These are phyloP conservation scores for Teratosphaeria gauchensis DNA, from an alignment of 2,329 filamentous ascomycete genomes.

Conservation along the genomic window DNA sequence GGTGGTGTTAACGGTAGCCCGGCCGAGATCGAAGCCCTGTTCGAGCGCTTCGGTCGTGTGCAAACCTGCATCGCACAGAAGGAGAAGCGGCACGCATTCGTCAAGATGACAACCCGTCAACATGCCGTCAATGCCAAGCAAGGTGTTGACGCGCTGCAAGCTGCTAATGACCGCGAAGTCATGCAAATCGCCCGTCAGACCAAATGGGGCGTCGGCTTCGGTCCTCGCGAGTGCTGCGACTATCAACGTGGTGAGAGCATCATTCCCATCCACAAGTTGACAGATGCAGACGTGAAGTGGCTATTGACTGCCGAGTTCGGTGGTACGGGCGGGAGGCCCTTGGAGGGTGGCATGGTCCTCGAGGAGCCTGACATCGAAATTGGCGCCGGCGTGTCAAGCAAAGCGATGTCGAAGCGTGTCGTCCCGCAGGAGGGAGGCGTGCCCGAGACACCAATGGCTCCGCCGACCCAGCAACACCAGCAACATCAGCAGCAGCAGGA, in stretches of 20 bases:
- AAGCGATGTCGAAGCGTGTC: conserved; percentile 41
- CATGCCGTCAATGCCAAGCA: conserved; percentile 78
- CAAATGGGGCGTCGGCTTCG: conserved; percentile 95
- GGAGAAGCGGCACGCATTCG: conserved; percentile 96
- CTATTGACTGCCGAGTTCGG: conserved; percentile 89
- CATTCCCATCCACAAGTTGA: conserved; percentile 85
- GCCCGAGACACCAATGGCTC: conserved; percentile 3
- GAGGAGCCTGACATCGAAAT: conserved; percentile 99
- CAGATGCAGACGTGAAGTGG: conserved; percentile 96
- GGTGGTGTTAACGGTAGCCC: conserved; percentile 79
- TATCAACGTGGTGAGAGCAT: conserved; percentile 86
- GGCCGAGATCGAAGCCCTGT: conserved; percentile 69
- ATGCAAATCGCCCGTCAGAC: conserved; percentile 62
- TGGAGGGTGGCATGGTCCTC: conserved; percentile 76
- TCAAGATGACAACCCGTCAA: conserved; percentile 89
- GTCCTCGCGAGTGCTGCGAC: conserved; percentile 92
- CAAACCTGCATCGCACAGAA: conserved; percentile 98
- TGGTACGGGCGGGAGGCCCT: conserved; percentile 73
- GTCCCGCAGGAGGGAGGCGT: conserved; percentile 21
- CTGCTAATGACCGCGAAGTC: conserved; percentile 59
- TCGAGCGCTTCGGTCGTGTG: conserved; percentile 72
- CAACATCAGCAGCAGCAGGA: background rate
- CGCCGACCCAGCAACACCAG: background rate
- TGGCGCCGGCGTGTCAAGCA: conserved; percentile 90
- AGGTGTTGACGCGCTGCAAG: conserved; percentile 88